Evolutionary conservation across 1,139 yeast genomes (phyloP).

Genomic region (Barnettozyma hawaiiensis): DNA sequence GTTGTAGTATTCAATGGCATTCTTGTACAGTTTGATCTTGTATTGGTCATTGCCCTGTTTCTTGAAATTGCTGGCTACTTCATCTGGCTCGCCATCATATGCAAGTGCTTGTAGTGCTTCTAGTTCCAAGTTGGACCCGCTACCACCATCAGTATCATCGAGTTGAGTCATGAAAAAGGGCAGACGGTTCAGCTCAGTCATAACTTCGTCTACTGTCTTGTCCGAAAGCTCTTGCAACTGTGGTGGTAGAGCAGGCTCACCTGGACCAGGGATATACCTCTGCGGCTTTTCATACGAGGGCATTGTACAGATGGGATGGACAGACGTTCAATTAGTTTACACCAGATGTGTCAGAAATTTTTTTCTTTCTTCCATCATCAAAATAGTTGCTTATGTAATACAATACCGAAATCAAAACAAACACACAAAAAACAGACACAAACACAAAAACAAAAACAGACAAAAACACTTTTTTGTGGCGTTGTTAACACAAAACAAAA

Average conservation of each 20-base stretch:
- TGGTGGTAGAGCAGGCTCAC: slow-evolving; percentile 80
- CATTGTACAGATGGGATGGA: slow-evolving; percentile 1
- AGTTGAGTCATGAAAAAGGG: slow-evolving; percentile 94
- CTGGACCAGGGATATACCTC: slow-evolving; percentile 64
- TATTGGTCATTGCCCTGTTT: slow-evolving; percentile 90
- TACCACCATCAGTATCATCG: slow-evolving; percentile 72
- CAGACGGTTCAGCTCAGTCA: slow-evolving; percentile 71
- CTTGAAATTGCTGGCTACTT: slow-evolving; percentile 83
- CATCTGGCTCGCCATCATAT: slow-evolving; percentile 93
- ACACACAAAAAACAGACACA: too few relatives aligned
- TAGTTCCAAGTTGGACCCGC: slow-evolving; percentile 66
- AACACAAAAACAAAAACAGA: too few relatives aligned
- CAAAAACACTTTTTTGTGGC: too few relatives aligned
- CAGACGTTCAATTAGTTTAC: background rate
- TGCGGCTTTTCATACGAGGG: slow-evolving; percentile 30
- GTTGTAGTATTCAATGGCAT: slow-evolving; percentile 74
- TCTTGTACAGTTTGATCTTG: slow-evolving; percentile 60
- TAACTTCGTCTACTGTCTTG: slow-evolving; percentile 69
- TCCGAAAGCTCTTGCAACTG: slow-evolving; percentile 63
- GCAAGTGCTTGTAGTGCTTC: slow-evolving; percentile 92
- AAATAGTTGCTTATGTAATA: background rate
- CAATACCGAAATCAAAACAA: background rate
- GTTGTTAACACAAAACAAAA: too few relatives aligned
- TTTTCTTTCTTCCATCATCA: background rate
- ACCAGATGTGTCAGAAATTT: background rate